Percentiles rank a stretch among this genome's conserved stretches.
These are phyloP conservation scores for Digitaria exilis DNA, from an alignment of 202 grass and related monocot genomes.

Conservation along the genomic window DNA sequence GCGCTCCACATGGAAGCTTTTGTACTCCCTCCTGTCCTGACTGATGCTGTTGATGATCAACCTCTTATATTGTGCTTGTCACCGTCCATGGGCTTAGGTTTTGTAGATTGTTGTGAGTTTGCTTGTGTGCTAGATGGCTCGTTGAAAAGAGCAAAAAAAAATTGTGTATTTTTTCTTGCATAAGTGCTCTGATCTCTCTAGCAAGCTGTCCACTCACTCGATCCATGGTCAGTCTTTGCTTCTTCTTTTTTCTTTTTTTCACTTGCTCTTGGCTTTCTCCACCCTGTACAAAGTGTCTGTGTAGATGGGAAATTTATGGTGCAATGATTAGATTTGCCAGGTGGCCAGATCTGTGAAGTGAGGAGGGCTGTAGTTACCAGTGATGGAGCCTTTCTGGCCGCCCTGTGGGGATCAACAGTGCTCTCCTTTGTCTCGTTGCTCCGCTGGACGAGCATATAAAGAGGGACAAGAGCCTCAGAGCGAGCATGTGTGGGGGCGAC, in stretches of 20 bases:
- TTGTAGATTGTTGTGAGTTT: constrained; percentile 44
- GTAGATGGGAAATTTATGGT: constrained; percentile 63
- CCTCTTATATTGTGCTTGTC: constrained; percentile 40
- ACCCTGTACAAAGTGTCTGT: constrained; percentile 65
- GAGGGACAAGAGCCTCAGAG: constrained; percentile 43
- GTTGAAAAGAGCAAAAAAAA: constrained; percentile 30
- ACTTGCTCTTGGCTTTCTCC: constrained; percentile 24
- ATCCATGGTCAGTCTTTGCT: constrained; percentile 26
- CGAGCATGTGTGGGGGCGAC: constrained; percentile 15
- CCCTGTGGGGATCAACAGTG: constrained; percentile 45
- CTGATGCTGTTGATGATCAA: constrained; percentile 29
- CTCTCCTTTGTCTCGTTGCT: constrained; percentile 49
- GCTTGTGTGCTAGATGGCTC: constrained; percentile 36
- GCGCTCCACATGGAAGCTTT: constrained; percentile 23
- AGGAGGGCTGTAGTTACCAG: constrained; percentile 27
- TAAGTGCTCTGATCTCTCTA: constrained; percentile 31
- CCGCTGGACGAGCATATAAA: constrained; percentile 47
- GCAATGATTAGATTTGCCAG: constrained; percentile 59
- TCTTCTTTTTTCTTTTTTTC: background rate
- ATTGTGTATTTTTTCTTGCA: constrained; percentile 39
- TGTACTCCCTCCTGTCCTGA: constrained; percentile 12
- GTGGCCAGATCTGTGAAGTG: constrained; percentile 54
- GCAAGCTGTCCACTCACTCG: constrained; percentile 18
- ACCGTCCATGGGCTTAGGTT: constrained; percentile 39
- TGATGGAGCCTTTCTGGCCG: constrained; percentile 38